Evolutionary conservation across 225 moss, liverwort and hornwort species (phyloP), one percentile per base, ranked within the genome.

Genomic region (Anthoceros angustus): DNA sequence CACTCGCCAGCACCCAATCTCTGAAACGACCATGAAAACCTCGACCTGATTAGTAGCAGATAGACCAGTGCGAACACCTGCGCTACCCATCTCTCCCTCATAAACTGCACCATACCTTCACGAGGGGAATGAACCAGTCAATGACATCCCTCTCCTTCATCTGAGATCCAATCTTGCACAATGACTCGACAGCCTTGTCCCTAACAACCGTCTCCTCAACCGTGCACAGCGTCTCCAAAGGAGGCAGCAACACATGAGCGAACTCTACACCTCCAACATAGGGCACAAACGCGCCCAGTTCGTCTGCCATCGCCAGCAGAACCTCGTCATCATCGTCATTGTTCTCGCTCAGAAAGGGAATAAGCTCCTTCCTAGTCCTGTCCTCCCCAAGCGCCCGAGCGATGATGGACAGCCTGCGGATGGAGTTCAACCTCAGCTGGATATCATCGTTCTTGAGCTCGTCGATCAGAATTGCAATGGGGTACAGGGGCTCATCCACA

Each of bases 381-480:
- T 94, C 93, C 76, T 90, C 93, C 62, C 93, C 93, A 15, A 94
- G 66, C 38, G 93, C 93, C 71, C 93, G 73, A 38, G 93, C 90
- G 63, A 94, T 94, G 39, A 89, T 94, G 20, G 87, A 87, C 55
- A 94, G 74, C 39, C 90, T 90, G 50, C 86, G 87, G 76, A 94
- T 94, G 67, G 93, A 94, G 82, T 94, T 94, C 66, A 94, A 76
- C 41, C 93, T 82, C 73, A 94, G 77, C 76, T 94, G 90, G 18
- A 94, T 94, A 70, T 94, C 93, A 41, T 94, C 93, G 43, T 94
- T 90, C 80, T 90, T 94, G 42, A 94, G 83, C 78, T 94, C 93
- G 64, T 94, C 93, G 66, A 94, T 94, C 9, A 94, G 81, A 41
- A 94, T 90, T 38, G 93, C 93, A 67, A 94, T 94, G 67, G 93